Base-by-base conservation (phyloP, 805 yeast species). In the Kuraishia borneana region DNA sequence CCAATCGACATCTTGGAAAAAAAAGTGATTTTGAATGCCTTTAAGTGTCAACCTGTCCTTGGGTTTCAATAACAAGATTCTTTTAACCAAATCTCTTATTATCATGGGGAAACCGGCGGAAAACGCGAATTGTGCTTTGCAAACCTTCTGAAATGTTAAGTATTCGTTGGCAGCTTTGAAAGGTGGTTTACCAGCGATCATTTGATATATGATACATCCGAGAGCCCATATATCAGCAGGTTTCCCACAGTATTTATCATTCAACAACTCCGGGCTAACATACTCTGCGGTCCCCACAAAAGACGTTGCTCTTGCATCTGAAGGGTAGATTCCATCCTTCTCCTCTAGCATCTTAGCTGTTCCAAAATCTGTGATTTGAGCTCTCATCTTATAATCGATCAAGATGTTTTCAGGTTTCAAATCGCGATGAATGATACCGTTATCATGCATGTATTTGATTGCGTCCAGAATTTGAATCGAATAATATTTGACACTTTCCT, bases 211-310 rank as follows among this genome's bases (percentile, higher is more conserved):
- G 7, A 73, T 65, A 50, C 80, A 73, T 3, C 76, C 80, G 40
- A 70, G 60, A 0, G 80, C 77, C 80, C 80, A 73, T 13, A 73
- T 54, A 46, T 73, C 80, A 17, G 74, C 71, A 0, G 75, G 66
- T 41, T 70, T 71, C 4, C 79, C 78, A 44, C 75, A 68, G 44
- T 73, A 77, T 46, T 80, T 82, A 46, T 70, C 82, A 41, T 78
- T 83, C 39, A 83, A 59, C 26, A 83, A 58, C 46, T 83, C 94
- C 0, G 94, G 94, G 0, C 88, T 77, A 5, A 82, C 88, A 45
- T 81, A 81, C 45, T 81, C 89, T 1, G 89, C 89, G 1, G 89
- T 82, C 3, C 94, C 94, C 20, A 83, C 94, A 57, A 83, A 83
- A 0, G 92, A 82, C 42, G 71, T 77, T 0, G 92, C 87, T 45